These are phyloP conservation scores for Ophiocordyceps camponoti-saundersi DNA, from an alignment of 2,329 filamentous ascomycete species.

Conservation along the genomic window DNA sequence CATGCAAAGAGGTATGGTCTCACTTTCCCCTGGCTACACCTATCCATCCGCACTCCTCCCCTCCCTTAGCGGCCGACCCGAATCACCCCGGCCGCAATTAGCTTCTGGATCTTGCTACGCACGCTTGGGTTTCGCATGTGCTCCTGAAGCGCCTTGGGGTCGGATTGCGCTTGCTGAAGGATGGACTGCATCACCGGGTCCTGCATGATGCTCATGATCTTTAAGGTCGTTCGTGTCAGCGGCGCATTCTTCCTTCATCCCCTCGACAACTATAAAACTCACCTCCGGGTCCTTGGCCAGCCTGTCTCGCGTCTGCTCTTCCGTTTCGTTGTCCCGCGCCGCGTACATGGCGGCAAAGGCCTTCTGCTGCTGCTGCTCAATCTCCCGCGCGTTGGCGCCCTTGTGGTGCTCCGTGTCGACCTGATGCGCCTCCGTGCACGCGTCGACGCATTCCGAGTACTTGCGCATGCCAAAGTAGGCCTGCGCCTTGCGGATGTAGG, in stretches of 20 bases:
- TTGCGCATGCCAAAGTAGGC: conserved; percentile 95
- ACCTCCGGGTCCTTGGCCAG: conserved; percentile 84
- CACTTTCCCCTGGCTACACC: background rate
- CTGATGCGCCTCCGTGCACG: conserved; percentile 62
- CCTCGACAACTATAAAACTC: conserved; percentile 17
- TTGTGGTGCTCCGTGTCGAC: conserved; percentile 53
- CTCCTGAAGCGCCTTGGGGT: conserved; percentile 83
- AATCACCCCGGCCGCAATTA: conserved; percentile 86
- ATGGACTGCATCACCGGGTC: conserved; percentile 98
- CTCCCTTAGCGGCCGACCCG: conserved; percentile 39
- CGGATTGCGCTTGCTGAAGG: conserved; percentile 85
- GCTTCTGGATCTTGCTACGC: conserved; percentile 78
- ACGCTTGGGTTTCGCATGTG: conserved; percentile 92
- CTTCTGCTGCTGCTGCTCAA: conserved; percentile 88
- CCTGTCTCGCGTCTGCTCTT: conserved; percentile 86
- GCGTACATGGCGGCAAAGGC: conserved; percentile 80
- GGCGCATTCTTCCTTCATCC: background rate
- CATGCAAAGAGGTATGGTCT: too few species aligned
- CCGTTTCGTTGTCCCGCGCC: conserved; percentile 82
- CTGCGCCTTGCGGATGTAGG: conserved; percentile 92
- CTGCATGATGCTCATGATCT: conserved; percentile 80
- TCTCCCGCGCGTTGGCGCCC: conserved; percentile 74
- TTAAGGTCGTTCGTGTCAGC: conserved; percentile 1
- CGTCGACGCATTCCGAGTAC: conserved; percentile 87
- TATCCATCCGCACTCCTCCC: too few species aligned